phyloP scores from a whole-genome alignment of 208 protist genomes.

The Leishmania martiniquensis region DNA sequence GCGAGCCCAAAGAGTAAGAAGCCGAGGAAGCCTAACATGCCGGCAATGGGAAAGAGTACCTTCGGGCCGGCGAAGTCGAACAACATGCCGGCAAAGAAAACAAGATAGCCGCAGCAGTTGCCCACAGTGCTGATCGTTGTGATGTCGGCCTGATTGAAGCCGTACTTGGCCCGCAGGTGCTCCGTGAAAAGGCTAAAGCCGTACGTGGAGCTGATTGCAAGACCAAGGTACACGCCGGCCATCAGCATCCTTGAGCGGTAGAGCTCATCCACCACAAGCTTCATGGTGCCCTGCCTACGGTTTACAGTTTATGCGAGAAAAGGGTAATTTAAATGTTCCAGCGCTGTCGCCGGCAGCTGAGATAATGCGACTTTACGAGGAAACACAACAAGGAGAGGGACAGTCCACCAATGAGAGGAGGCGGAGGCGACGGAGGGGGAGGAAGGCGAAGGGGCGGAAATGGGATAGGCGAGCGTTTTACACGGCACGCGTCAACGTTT shows the following conservation, averaged over 20 bases:
- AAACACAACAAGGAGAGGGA: no score
- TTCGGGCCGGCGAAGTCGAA: constrained; percentile 77
- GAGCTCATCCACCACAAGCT: constrained; percentile 64
- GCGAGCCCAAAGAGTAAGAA: constrained; percentile 71
- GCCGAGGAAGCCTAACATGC: constrained; percentile 50
- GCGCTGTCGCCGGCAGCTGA: no score
- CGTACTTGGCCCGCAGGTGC: constrained; percentile 52
- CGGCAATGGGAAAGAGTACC: constrained; percentile 48
- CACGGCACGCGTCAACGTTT: no score
- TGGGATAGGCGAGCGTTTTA: no score
- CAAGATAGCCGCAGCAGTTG: constrained; percentile 64
- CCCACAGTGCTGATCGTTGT: constrained; percentile 86
- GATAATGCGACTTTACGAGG: no score
- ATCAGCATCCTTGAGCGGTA: constrained; percentile 77
- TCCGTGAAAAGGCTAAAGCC: constrained; percentile 80
- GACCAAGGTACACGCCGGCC: constrained; percentile 62
- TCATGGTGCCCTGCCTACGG: constrained; percentile 22
- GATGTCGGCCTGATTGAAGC: constrained; percentile 70
- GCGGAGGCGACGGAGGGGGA: no score
- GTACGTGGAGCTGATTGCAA: constrained; percentile 75
- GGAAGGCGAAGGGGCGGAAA: no score
- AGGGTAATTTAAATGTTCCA: no score
- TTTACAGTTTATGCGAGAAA: not conserved
- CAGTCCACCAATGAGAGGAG: no score
- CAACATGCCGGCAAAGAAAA: constrained; percentile 67